phyloP scores from a whole-genome alignment of 352 stramenopile species.

The Phytophthora citricola region DNA sequence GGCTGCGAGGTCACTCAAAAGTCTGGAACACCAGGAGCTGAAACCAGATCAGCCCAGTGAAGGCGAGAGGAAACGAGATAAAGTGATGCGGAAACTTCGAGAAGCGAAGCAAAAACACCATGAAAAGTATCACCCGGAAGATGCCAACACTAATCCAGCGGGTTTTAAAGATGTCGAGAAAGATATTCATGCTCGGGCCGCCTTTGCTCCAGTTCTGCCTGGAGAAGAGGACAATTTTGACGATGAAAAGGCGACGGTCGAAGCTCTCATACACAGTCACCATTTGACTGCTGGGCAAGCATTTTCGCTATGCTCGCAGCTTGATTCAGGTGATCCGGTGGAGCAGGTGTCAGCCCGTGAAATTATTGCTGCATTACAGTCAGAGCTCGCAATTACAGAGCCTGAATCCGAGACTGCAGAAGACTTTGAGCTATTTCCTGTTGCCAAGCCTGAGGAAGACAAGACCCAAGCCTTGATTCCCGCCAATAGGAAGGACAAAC shows the following conservation, averaged over 20 bases:
- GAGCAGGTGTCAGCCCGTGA: conserved; percentile 54
- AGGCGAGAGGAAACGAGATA: conserved; percentile 32
- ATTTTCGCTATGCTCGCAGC: conserved; percentile 65
- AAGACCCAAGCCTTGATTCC: background rate
- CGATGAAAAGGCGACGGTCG: conserved; percentile 66
- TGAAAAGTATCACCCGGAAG: conserved; percentile 22
- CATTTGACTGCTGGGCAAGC: conserved; percentile 68
- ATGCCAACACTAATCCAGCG: conserved; percentile 8
- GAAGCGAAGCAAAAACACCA: conserved; percentile 36
- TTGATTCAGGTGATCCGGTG: conserved; percentile 59
- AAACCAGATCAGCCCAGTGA: conserved; percentile 9
- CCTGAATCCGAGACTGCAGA: conserved; percentile 20
- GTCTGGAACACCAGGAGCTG: conserved; percentile 44
- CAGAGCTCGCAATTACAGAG: conserved; percentile 38
- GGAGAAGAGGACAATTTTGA: conserved; percentile 40
- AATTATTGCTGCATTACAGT: conserved; percentile 66
- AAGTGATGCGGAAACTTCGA: conserved; percentile 26
- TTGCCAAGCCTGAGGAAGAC: conserved; percentile 20
- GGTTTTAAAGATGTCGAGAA: conserved; percentile 29
- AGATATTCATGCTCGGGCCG: conserved; percentile 35
- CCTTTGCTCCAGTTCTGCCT: conserved; percentile 28
- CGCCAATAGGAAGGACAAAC: conserved; percentile 8
- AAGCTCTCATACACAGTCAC: conserved; percentile 63
- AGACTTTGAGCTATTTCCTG: conserved; percentile 30
- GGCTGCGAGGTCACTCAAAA: conserved; percentile 68